Conservation (phyloP, 345 rosid genomes). For the Eucalyptus grandis region DNA sequence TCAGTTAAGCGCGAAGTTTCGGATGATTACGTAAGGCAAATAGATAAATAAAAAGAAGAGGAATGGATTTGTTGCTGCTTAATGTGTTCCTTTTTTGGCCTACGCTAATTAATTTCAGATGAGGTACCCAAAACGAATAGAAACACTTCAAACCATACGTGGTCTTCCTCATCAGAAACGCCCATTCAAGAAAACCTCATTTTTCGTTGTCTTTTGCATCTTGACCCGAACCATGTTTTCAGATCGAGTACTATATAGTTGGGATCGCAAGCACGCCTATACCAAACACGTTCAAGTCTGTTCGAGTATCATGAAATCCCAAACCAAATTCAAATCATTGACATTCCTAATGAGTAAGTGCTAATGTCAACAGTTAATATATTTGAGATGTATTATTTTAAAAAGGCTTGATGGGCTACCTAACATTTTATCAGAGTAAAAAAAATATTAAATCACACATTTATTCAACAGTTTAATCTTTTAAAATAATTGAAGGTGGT, state of each 20-base stretch:
- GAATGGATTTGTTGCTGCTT: background rate
- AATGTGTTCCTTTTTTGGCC: background rate
- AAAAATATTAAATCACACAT: fast-evolving
- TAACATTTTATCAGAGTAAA: background rate
- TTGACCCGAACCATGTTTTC: fast-evolving
- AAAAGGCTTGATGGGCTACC: background rate
- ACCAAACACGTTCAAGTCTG: background rate
- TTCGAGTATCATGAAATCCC: fast-evolving
- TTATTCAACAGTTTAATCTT: fast-evolving
- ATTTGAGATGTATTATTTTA: background rate
- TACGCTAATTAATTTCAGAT: background rate
- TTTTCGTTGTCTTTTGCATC: fast-evolving
- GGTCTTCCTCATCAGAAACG: background rate
- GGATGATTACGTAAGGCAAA: background rate
- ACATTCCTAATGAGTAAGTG: background rate
- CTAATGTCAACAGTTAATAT: background rate
- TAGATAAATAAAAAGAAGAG: background rate
- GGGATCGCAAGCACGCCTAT: fast-evolving
- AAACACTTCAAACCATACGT: background rate
- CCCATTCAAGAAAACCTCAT: background rate
- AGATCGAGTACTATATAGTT: fast-evolving
- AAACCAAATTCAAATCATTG: fast-evolving
- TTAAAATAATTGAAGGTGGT: fast-evolving
- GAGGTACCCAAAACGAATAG: background rate
- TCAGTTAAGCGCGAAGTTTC: background rate